Percentiles rank a stretch among this genome's conserved stretches.
phyloP scores from a whole-genome alignment of 805 yeast genomes.

The Starmerella apis region DNA sequence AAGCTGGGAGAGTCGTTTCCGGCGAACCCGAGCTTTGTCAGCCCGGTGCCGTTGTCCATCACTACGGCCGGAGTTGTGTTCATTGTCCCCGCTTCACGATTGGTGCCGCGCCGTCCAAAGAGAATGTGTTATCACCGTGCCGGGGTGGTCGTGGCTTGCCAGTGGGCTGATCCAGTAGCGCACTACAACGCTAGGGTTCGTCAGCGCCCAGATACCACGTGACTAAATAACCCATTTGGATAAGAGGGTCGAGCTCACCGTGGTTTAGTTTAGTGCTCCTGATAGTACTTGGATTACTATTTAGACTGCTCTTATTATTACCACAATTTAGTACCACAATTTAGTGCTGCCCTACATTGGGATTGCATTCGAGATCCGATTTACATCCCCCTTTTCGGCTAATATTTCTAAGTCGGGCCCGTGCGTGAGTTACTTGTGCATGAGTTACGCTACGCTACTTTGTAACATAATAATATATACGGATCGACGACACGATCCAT shows the following conservation, averaged over 20 bases:
- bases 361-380: too few species aligned
- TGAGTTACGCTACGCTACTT: too few species aligned
- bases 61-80: conserved; percentile 29
- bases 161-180: not conserved
- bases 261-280: too few species aligned
- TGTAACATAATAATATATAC: too few species aligned
- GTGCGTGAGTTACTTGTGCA: too few species aligned
- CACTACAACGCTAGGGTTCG: conserved; percentile 2
- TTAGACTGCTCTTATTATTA: not conserved
- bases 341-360: too few species aligned
- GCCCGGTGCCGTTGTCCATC: conserved; percentile 80
- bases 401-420: too few species aligned
- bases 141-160: conserved; percentile 4
- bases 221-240: too few species aligned
- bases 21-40: conserved; percentile 95
- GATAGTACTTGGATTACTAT: not conserved
- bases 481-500: too few species aligned
- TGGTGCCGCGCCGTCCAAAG: not conserved
- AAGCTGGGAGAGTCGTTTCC: conserved; percentile 97
- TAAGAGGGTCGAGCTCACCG: too few species aligned
- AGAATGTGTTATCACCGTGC: not conserved
- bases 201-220: not conserved
- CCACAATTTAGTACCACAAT: too few species aligned
- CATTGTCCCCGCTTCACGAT: conserved; percentile 15
- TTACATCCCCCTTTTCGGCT: too few species aligned